Evolutionary conservation across 257 asterid genomes (phyloP).

Genomic region (Ilex aquifolium): DNA sequence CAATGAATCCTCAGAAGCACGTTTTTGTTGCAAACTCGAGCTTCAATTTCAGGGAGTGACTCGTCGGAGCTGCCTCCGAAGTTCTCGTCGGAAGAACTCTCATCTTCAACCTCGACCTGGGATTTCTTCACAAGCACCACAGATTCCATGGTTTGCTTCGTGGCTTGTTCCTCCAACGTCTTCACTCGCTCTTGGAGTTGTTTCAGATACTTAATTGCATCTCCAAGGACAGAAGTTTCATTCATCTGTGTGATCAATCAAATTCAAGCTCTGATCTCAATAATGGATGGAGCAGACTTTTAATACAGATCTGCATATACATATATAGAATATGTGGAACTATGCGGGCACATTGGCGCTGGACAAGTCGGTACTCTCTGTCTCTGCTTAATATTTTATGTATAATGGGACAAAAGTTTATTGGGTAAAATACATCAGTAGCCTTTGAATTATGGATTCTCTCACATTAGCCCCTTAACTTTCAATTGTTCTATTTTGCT

Average conservation of each 20-base stretch:
- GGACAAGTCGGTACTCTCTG: too few species aligned
- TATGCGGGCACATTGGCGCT: too few species aligned
- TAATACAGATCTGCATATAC: too few species aligned
- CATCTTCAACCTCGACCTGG: slow-evolving; percentile 16
- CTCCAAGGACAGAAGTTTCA: slow-evolving; percentile 33
- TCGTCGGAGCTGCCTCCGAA: slow-evolving; percentile 7
- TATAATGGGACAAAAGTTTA: too few species aligned
- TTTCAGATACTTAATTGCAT: slow-evolving; percentile 28
- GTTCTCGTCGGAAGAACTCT: slow-evolving; percentile 20
- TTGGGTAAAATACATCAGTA: too few species aligned
- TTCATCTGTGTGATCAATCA: slow-evolving; percentile 20
- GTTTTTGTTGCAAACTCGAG: slow-evolving; percentile 11
- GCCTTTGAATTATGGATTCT: too few species aligned
- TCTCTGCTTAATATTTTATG: too few species aligned
- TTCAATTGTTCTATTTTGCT: too few species aligned
- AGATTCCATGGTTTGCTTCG: slow-evolving; percentile 11
- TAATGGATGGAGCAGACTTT: too few species aligned
- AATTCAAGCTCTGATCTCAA: too few species aligned
- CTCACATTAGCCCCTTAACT: too few species aligned
- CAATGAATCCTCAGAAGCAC: slow-evolving; percentile 22
- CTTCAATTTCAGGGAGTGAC: slow-evolving; percentile 25
- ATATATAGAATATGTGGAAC: too few species aligned
- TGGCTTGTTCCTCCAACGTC: slow-evolving; percentile 24
- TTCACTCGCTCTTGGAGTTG: slow-evolving; percentile 32
- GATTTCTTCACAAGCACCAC: slow-evolving; percentile 24